A percentile compares a stretch with the other conserved stretches of the same genome.
Evolutionary conservation across 129 eudicot genomes (phyloP).

Genomic region (Pseudognaphalium luteoalbum): DNA sequence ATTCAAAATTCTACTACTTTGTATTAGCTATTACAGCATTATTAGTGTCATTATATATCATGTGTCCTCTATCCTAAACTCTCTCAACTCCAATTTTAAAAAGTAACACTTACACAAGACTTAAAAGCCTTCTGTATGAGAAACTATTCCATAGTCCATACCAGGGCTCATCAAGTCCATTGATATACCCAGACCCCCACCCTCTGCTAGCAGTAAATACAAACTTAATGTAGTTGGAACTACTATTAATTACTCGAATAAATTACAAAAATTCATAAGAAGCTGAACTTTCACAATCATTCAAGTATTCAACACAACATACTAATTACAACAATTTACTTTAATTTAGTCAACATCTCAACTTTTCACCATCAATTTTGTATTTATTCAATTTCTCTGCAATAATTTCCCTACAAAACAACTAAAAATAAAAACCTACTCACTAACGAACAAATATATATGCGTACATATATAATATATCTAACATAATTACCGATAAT

Average conservation of each 20-base stretch:
- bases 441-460: background rate
- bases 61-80: background rate
- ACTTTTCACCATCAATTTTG: background rate
- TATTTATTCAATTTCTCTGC: background rate
- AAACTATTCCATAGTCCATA: background rate
- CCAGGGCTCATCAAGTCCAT: conserved; percentile 3
- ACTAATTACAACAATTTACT: background rate
- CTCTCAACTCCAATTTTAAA: background rate
- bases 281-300: conserved; percentile 11
- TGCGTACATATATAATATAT: background rate
- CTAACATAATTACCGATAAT: conserved; percentile 56
- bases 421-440: too few species aligned
- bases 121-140: conserved; percentile 3
- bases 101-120: conserved; percentile 12
- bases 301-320: background rate
- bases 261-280: conserved; percentile 8
- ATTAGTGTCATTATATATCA: background rate
- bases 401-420: background rate
- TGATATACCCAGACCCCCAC: conserved; percentile 11
- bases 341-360: background rate
- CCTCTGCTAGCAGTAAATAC: conserved; percentile 9
- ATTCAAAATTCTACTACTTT: background rate
- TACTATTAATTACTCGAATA: background rate
- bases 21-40: background rate
- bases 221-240: conserved; percentile 2